Conservation (phyloP, 345 rosid species). For the Eucalyptus urophylla region DNA sequence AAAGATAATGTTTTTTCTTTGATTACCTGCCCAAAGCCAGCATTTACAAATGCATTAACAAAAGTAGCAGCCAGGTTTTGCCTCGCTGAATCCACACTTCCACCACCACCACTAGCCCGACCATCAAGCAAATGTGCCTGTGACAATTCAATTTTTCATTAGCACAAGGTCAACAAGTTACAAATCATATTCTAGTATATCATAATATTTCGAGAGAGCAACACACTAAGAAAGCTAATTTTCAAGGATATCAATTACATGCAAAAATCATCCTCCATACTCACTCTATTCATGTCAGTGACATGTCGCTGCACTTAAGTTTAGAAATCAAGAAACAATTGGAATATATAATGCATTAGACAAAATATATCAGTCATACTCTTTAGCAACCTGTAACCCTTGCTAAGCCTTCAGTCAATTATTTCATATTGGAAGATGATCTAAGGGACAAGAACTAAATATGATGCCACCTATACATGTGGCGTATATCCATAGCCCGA, state of each 20-base stretch:
- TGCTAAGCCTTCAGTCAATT: not conserved
- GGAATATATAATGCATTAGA: not conserved
- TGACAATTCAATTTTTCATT: not conserved
- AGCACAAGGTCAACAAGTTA: not conserved
- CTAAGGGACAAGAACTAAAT: not conserved
- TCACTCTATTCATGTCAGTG: not conserved
- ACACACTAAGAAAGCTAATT: not conserved
- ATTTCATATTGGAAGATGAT: not conserved
- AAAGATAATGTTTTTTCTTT: not conserved
- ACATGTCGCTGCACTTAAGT: not conserved
- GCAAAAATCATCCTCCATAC: not conserved
- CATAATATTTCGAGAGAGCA: not conserved
- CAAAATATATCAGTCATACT: not conserved
- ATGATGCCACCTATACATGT: not conserved
- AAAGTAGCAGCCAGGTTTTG: constrained; percentile 94
- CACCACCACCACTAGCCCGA: constrained; percentile 61
- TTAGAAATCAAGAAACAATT: not conserved
- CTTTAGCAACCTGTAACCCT: not conserved
- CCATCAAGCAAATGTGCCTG: constrained; percentile 98
- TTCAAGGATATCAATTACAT: not conserved
- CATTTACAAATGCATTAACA: constrained; percentile 96
- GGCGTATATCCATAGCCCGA: not conserved
- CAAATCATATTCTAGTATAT: not conserved
- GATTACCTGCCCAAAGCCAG: constrained; percentile 89
- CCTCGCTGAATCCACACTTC: constrained; percentile 84